phyloP scores from a whole-genome alignment of 306 rosid species.

The Vigna nakashimae region DNA sequence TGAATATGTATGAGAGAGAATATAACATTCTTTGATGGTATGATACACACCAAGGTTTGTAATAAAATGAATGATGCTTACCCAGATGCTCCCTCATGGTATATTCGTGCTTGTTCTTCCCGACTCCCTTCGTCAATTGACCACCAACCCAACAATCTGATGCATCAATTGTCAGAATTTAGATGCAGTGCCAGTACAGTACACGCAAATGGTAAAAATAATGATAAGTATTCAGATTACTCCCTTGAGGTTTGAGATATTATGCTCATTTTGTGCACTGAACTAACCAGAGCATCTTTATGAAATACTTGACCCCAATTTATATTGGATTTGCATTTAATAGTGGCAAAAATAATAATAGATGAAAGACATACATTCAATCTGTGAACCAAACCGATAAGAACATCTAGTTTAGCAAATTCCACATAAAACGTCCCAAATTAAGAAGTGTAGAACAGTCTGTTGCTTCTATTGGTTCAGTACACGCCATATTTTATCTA shows the following conservation, averaged over 20 bases:
- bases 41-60: not conserved
- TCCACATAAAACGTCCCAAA: not conserved
- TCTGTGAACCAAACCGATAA: conserved; percentile 13
- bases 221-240: not conserved
- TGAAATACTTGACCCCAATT: conserved; percentile 25
- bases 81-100: conserved; percentile 91
- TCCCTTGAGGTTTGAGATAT: conserved; percentile 26
- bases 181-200: conserved; percentile 38
- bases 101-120: conserved; percentile 88
- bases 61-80: conserved; percentile 45
- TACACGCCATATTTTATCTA: not conserved
- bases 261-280: conserved; percentile 21
- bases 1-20: conserved; percentile 9
- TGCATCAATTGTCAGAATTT: conserved; percentile 37
- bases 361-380: not conserved
- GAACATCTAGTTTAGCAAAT: conserved; percentile 16
- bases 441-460: not conserved
- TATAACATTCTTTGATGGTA: conserved; percentile 11
- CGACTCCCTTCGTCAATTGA: conserved; percentile 97
- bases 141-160: conserved; percentile 99
- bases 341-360: conserved; percentile 6
- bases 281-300: conserved; percentile 16
- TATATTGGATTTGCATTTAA: conserved; percentile 24
- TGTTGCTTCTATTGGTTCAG: conserved; percentile 21
- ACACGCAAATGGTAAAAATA: conserved; percentile 30